Conservation (phyloP, 208 protist genomes). For the Kentomonas sorsogonicus region DNA sequence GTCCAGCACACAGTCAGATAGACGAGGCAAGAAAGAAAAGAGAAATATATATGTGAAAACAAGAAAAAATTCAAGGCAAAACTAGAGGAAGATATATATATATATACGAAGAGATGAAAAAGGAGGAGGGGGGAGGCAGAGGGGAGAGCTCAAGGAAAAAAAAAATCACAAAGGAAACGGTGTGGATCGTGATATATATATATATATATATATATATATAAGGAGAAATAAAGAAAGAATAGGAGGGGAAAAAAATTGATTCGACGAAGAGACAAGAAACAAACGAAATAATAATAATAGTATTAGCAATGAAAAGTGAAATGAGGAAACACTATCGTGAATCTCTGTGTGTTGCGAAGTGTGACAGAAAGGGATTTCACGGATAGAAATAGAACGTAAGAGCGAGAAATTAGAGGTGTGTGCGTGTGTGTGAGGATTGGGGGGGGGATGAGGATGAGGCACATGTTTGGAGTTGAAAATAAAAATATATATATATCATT, state of each 20-base stretch:
- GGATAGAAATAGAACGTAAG: too few species aligned
- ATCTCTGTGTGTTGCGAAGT: too few species aligned
- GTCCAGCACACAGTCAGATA: not conserved
- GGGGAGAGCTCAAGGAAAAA: not conserved
- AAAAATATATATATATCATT: too few species aligned
- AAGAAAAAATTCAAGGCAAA: not conserved
- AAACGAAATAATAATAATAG: too few species aligned
- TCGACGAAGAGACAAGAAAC: slow-evolving; percentile 2
- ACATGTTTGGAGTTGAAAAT: too few species aligned
- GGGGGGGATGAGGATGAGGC: too few species aligned
- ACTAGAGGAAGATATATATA: slow-evolving; percentile 2
- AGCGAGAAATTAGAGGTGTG: too few species aligned
- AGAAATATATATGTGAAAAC: slow-evolving; percentile 3
- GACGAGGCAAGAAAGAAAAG: slow-evolving; percentile 3
- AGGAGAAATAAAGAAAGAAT: slow-evolving; percentile 6
- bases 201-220: not conserved
- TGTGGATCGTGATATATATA: not conserved
- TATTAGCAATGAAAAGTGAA: too few species aligned
- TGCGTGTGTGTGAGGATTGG: too few species aligned
- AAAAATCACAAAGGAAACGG: slow-evolving; percentile 8
- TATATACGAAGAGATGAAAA: slow-evolving; percentile 5
- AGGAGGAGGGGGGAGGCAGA: not conserved
- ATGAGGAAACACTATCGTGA: too few species aligned
- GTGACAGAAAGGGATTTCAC: too few species aligned
- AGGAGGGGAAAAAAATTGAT: not conserved